Conservation (phyloP, 1,284 basidiomycete genomes). For the Boletus sp. region DNA sequence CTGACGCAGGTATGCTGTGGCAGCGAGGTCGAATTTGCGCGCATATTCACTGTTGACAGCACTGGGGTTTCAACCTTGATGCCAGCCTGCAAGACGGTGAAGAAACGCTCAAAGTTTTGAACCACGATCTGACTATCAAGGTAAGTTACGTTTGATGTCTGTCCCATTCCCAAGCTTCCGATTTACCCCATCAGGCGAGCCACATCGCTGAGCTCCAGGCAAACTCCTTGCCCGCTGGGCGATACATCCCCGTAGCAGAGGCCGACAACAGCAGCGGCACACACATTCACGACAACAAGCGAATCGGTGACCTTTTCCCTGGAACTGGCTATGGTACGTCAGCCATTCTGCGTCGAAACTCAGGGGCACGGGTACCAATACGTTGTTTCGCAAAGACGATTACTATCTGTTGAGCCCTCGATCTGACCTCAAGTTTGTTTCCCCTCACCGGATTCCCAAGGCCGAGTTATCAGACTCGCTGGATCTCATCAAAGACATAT, state of each 20-base stretch:
- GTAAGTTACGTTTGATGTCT: conserved; percentile 28
- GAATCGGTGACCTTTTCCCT: conserved; percentile 55
- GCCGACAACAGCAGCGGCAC: conserved; percentile 36
- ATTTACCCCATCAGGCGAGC: conserved; percentile 40
- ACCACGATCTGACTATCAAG: conserved; percentile 57
- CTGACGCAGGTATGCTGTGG: conserved; percentile 54
- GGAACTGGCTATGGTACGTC: conserved; percentile 54
- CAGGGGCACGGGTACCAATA: neutral
- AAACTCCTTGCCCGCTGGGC: conserved; percentile 50
- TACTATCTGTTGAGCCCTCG: conserved; percentile 54
- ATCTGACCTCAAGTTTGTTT: conserved; percentile 38
- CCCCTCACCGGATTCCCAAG: conserved; percentile 36
- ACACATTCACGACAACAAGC: conserved; percentile 48
- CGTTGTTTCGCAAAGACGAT: conserved; percentile 44
- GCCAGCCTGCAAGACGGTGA: conserved; percentile 50
- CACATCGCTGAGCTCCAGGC: conserved; percentile 50
- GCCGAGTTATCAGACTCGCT: conserved; percentile 31
- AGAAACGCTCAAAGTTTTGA: conserved; percentile 48
- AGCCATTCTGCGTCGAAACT: neutral
- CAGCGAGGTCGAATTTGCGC: conserved; percentile 1
- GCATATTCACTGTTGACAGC: conserved; percentile 37
- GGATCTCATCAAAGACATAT: conserved; percentile 48
- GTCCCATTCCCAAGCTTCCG: neutral
- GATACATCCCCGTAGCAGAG: conserved; percentile 44
- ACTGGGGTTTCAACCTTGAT: conserved; percentile 79